Percentiles rank a stretch among this genome's conserved stretches.
phyloP scores from a whole-genome alignment of 2,329 filamentous ascomycete species.

The Fusarium burgessii region DNA sequence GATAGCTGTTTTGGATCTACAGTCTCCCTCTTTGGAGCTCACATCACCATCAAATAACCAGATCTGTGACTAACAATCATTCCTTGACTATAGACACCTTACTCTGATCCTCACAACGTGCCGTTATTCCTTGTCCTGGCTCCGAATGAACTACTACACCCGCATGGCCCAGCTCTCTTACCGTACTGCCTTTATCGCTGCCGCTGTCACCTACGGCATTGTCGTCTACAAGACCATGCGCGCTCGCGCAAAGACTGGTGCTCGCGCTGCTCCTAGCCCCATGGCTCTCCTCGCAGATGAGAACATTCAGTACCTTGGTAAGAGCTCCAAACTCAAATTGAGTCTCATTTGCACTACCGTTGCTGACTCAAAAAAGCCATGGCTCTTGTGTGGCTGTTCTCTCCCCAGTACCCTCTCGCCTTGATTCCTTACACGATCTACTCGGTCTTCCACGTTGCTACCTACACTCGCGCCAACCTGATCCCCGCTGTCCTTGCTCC shows the following conservation, averaged over 20 bases:
- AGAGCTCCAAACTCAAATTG: conserved; percentile 50
- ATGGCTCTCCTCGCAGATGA: conserved; percentile 83
- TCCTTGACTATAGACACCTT: conserved; percentile 73
- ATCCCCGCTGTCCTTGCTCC: conserved; percentile 86
- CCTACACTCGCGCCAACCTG: conserved; percentile 93
- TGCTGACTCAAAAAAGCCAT: conserved; percentile 70
- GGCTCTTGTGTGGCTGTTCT: conserved; percentile 95
- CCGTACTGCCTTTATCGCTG: conserved; percentile 89
- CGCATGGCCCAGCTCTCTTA: conserved; percentile 85
- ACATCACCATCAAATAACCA: not conserved
- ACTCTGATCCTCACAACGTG: conserved; percentile 84
- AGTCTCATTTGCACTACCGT: not conserved
- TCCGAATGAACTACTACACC: conserved; percentile 88
- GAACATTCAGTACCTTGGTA: conserved; percentile 97
- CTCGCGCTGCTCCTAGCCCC: conserved; percentile 68
- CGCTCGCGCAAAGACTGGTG: conserved; percentile 81
- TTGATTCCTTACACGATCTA: conserved; percentile 96
- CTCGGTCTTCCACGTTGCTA: conserved; percentile 98
- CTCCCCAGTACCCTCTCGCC: conserved; percentile 88
- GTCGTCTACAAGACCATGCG: conserved; percentile 98
- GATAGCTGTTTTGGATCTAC: conserved; percentile 23
- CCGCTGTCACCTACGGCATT: conserved; percentile 94
- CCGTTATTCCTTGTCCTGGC: conserved; percentile 86
- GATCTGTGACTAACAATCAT: conserved; percentile 31
- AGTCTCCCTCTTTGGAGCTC: conserved; percentile 2